Conservation (phyloP, 2,329 filamentous ascomycete species). For the Clarireedia paspali region DNA sequence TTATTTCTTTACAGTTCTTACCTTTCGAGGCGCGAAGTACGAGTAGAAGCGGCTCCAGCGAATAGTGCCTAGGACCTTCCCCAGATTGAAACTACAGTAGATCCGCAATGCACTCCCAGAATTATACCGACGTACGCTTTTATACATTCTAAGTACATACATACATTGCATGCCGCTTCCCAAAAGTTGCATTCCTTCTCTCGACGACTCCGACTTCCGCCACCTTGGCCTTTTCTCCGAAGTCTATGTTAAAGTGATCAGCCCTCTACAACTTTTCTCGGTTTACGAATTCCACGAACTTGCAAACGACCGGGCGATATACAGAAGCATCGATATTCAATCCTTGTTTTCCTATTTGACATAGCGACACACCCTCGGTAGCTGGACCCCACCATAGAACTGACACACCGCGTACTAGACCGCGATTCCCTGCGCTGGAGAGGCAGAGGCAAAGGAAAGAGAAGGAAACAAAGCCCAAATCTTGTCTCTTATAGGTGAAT, state of each 20-base stretch:
- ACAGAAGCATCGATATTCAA: constrained; percentile 1
- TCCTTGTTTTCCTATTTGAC: constrained; percentile 7
- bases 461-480: background rate
- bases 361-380: constrained; percentile 8
- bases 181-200: constrained; percentile 4
- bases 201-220: background rate
- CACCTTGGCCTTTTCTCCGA: too few relatives aligned
- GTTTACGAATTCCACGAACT: background rate
- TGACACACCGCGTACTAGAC: constrained; percentile 7
- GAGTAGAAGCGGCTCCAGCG: constrained; percentile 2
- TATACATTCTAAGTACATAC: too few relatives aligned
- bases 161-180: constrained; percentile 4
- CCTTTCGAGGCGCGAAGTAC: too few relatives aligned
- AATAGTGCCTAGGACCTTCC: constrained; percentile 22
- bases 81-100: constrained; percentile 15
- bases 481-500: background rate
- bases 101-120: too few relatives aligned
- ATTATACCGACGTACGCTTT: too few relatives aligned
- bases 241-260: too few relatives aligned
- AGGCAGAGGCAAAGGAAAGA: background rate
- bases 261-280: background rate
- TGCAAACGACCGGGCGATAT: background rate
- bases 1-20: background rate
- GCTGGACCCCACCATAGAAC: constrained; percentile 7
- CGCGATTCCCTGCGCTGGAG: constrained; percentile 1